Base-by-base conservation (phyloP, 177 flowering plant genomes). In the Vitis hybrid region DNA sequence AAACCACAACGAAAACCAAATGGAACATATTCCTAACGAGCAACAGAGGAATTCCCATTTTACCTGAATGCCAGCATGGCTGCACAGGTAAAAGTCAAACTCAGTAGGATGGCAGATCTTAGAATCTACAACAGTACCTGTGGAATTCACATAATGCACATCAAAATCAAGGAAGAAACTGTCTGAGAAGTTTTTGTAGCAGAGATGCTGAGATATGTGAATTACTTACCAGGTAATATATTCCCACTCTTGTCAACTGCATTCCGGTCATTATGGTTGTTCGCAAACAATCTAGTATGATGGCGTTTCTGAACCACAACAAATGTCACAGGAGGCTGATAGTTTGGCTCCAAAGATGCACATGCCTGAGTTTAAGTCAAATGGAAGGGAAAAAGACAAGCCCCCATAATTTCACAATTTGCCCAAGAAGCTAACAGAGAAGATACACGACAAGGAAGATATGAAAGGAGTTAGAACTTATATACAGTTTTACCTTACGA, bases 51-150 rank as follows among this genome's bases (percentile, higher is more conserved):
- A 7, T n/a, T 11, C 8, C 19, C 1, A 6, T 29, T 10, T 56
- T 72, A 88, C 98, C 86, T 93, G 92, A 51, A 91, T 90, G 18
- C 98, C 98, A 72, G 98, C 98, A 86, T 90, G 93, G 66, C 93
- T 89, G 70, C 96, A 90, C 5, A 90, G 81, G 22, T 89, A 90
- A 67, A 90, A 90, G 60, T 90, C 96, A 68, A 89, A 90, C 21
- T 90, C 93, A 2, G 93, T 90, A 1, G 96, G 96, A 74, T 93
- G 98, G 62, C 98, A 93, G 15, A 93, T 93, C 79, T 88, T 91
- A 15, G 98, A 88, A 72, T 93, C 98, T 2, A 93, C 97, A 19
- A 93, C 97, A 5, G 98, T 93, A 45, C 98, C 98, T 93, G 86
- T 62, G 67, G 31, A 55, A 48, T 10, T 11, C 5, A 49, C 2